phyloP scores from a whole-genome alignment of 768 basidiomycete genomes.

The Boletus patriciae region DNA sequence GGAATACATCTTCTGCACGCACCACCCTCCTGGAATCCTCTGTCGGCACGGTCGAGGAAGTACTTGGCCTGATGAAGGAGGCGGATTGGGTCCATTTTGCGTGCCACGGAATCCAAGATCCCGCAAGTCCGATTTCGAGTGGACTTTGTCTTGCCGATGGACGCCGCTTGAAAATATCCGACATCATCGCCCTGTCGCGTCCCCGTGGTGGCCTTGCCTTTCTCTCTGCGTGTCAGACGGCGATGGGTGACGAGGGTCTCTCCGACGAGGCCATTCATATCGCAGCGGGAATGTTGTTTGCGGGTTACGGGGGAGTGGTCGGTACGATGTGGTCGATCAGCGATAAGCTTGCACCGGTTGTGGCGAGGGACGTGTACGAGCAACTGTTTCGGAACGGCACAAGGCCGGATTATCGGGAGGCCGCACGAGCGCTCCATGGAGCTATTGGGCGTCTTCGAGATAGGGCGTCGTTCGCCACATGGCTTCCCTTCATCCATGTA shows the following conservation, averaged over 20 bases:
- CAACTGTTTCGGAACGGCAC: not conserved
- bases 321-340: conserved; percentile 45
- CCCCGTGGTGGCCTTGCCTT: conserved; percentile 36
- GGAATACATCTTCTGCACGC: too few species aligned
- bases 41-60: not conserved
- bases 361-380: not conserved
- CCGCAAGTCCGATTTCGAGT: not conserved
- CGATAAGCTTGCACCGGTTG: conserved; percentile 19
- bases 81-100: not conserved
- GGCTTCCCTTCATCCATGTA: too few species aligned
- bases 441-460: not conserved
- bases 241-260: too few species aligned
- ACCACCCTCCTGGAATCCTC: not conserved
- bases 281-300: conserved; percentile 35
- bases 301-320: conserved; percentile 33
- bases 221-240: conserved; percentile 45
- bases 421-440: not conserved
- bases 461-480: not conserved
- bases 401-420: not conserved
- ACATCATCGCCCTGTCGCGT: not conserved
- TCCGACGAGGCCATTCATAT: too few species aligned
- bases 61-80: not conserved
- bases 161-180: not conserved
- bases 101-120: not conserved
- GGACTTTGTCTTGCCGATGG: not conserved